Conservation (phyloP, 208 protist species). For the Naegleria lovaniensis region DNA sequence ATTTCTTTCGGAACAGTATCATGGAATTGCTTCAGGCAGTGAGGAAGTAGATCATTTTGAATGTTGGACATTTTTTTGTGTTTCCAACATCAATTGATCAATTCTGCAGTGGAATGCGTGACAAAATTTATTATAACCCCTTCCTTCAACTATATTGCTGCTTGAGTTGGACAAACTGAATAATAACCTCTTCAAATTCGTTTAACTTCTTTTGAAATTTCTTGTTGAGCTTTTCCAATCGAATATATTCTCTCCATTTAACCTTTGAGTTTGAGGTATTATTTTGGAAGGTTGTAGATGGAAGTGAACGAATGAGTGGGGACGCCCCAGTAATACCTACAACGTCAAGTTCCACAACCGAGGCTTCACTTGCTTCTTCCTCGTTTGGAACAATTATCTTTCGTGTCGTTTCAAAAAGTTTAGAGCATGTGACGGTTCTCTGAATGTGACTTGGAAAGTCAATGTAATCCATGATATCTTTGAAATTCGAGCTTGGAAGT, state of each 20-base stretch:
- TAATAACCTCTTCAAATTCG: neutral
- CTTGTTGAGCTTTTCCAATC: neutral
- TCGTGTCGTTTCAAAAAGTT: neutral
- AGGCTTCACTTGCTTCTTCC: neutral
- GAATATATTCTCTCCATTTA: neutral
- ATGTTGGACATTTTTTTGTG: too few species aligned
- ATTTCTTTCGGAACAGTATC: too few species aligned
- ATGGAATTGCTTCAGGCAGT: too few species aligned
- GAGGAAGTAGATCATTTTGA: too few species aligned
- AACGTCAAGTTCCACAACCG: neutral
- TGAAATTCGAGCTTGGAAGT: neutral
- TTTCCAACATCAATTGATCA: too few species aligned
- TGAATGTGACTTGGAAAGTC: neutral
- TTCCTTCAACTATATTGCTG: neutral
- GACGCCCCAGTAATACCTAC: neutral
- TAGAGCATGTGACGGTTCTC: neutral
- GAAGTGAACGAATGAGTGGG: neutral
- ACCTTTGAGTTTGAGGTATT: neutral
- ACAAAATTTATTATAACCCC: too few species aligned
- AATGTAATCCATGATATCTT: neutral
- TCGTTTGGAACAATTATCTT: neutral
- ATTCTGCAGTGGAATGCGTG: too few species aligned
- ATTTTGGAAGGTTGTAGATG: neutral
- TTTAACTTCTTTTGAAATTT: neutral
- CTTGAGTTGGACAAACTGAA: neutral